Conservation (phyloP, 768 basidiomycete species). For the Russula griseocarnosa region DNA sequence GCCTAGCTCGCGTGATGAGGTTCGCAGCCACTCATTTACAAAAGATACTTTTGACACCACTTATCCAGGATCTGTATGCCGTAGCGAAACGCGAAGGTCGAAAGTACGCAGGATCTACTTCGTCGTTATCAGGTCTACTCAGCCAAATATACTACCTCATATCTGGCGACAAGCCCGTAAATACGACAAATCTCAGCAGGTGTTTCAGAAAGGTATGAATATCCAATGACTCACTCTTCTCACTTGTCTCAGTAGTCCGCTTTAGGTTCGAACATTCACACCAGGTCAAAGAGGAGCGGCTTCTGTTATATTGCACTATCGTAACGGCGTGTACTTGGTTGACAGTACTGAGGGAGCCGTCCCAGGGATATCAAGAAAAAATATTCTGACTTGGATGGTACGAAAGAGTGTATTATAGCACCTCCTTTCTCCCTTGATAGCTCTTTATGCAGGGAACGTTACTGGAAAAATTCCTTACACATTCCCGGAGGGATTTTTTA, state of each 20-base stretch:
- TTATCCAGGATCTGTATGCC: constrained; percentile 54
- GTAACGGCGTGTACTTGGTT: constrained; percentile 63
- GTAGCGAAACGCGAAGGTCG: constrained; percentile 58
- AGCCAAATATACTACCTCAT: constrained; percentile 86
- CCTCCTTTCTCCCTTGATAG: neutral
- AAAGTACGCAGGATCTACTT: constrained; percentile 82
- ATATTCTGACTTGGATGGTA: constrained; percentile 75
- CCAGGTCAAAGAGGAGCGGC: constrained; percentile 75
- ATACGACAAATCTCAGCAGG: constrained; percentile 56
- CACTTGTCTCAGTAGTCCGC: neutral
- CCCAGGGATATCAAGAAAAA: constrained; percentile 48
- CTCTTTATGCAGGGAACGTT: constrained; percentile 62
- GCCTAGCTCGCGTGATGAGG: constrained; percentile 72
- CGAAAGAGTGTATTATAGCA: neutral
- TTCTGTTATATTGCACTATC: constrained; percentile 60
- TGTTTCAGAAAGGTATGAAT: constrained; percentile 57
- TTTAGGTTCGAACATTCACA: constrained; percentile 61
- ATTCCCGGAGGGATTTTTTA: constrained; percentile 58
- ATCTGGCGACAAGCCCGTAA: constrained; percentile 63
- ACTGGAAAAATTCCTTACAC: constrained; percentile 83
- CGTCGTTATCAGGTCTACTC: constrained; percentile 79
- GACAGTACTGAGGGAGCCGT: constrained; percentile 48
- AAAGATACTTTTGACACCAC: neutral
- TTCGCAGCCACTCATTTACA: constrained; percentile 33
- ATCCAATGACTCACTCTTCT: neutral